A percentile compares a stretch with the other conserved stretches of the same genome.
phyloP scores from a whole-genome alignment of 768 basidiomycete genomes.

The Calocybe cyanea region DNA sequence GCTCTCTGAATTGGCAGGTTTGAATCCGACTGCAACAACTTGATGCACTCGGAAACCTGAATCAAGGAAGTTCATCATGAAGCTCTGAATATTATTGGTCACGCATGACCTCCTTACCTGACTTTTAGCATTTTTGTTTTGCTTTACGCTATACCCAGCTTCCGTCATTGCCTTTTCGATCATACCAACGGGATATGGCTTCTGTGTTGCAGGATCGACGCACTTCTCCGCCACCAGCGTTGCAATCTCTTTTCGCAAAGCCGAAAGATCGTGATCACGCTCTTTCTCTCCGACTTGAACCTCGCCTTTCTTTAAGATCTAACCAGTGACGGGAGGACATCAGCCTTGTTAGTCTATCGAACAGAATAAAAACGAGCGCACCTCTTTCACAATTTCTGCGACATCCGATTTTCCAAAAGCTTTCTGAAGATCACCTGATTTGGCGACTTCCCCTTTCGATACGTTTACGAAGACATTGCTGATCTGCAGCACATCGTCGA shows the following conservation, averaged over 20 bases:
- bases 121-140: constrained; percentile 88
- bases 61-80: neutral
- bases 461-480: constrained; percentile 95
- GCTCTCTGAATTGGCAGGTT: constrained; percentile 92
- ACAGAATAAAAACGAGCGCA: constrained; percentile 23
- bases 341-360: neutral
- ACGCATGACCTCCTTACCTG: constrained; percentile 51
- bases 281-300: constrained; percentile 97
- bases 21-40: constrained; percentile 72
- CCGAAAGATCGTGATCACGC: constrained; percentile 82
- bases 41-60: constrained; percentile 88
- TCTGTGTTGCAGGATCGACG: constrained; percentile 86
- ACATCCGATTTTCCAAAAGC: constrained; percentile 79
- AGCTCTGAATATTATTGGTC: neutral
- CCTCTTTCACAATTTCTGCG: constrained; percentile 78
- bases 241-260: constrained; percentile 85
- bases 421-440: constrained; percentile 86
- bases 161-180: constrained; percentile 98
- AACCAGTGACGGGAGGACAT: neutral
- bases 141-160: constrained; percentile 87
- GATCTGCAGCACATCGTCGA: constrained; percentile 96
- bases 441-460: constrained; percentile 92
- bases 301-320: constrained; percentile 96
- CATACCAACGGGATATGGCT: constrained; percentile 90
- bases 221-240: constrained; percentile 94